Evolutionary conservation across 2,329 filamentous ascomycete genomes (phyloP), one percentile per base, ranked within the genome.

Genomic region (Huntiella omanensis): DNA sequence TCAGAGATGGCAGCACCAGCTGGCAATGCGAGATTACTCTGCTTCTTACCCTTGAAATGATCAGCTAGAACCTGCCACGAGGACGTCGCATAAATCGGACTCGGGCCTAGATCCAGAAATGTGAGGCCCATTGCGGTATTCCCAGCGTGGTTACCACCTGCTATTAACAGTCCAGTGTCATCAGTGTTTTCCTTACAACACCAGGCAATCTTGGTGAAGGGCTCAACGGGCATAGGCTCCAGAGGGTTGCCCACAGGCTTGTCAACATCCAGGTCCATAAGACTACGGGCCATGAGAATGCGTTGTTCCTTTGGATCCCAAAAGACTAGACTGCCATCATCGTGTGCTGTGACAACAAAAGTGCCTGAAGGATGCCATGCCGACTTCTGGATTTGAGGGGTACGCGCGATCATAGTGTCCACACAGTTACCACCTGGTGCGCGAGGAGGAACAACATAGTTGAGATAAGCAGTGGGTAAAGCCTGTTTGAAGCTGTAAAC

Each of bases 401-500:
- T 75, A 43, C 87, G 75, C 28, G 13, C 19, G 4, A 43, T 34
- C 49, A 72, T 59, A 11, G 70, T 70, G 48, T 77, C 74, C 33
- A 75, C 62, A 5, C 71, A 69, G 56, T 85, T 82, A 63, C 86
- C 73, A n/a, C 88, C 88, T 0, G 83, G 82, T 3, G 88, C 87
- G 12, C 87, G 85, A 8, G 73, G 68, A 0, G 85, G 83, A 3
- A 96, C 61, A 49, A 80, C 70, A 60, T 96, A 96, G 53, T 87
- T 72, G 55, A 93, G 86, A 62, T 77, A 92, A 52, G 82, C 80
- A 40, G 77, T 65, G 0, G 84, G 70, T 49, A 78, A 71, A 56
- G 86, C 87, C 59, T 92, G 82, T 64, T 98, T 96, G 68, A 98
- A 92, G 2, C 85, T 92, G 62, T 92, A 98, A 50, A 91, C 73